phyloP scores from a whole-genome alignment of 163 green algal species.

The Smithsoniella earleae region DNA sequence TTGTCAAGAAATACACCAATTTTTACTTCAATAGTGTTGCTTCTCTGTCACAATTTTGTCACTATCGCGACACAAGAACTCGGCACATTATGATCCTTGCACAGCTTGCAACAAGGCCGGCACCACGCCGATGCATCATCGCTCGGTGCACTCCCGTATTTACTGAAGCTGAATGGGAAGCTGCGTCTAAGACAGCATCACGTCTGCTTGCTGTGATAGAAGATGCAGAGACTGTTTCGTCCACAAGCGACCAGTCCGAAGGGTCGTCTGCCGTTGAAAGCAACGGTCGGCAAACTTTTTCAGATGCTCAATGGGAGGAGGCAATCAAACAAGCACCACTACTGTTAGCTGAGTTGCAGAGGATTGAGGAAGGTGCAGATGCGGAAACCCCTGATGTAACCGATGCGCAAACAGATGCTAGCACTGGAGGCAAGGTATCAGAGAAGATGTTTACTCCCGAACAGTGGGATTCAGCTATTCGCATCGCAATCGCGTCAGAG shows the following conservation, averaged over 20 bases:
- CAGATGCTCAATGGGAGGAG: slow-evolving; percentile 17
- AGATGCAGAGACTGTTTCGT: not conserved
- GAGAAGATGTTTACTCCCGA: slow-evolving; percentile 3
- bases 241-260: not conserved
- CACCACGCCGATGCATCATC: too few relatives aligned
- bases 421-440: not conserved
- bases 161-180: slow-evolving; percentile 26
- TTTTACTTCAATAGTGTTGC: too few relatives aligned
- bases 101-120: too few relatives aligned
- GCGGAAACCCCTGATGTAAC: not conserved
- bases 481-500: not conserved
- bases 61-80: too few relatives aligned
- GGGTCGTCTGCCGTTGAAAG: too few relatives aligned
- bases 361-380: not conserved
- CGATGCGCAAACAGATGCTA: not conserved
- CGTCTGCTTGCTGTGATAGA: not conserved
- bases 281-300: too few relatives aligned
- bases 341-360: not conserved
- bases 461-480: slow-evolving; percentile 23
- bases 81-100: too few relatives aligned
- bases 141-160: slow-evolving; percentile 11
- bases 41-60: too few relatives aligned
- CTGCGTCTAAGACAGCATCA: not conserved
- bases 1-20: too few relatives aligned
- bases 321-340: slow-evolving; percentile 28